phyloP scores from a whole-genome alignment of 306 rosid species.

The Senna siamea region DNA sequence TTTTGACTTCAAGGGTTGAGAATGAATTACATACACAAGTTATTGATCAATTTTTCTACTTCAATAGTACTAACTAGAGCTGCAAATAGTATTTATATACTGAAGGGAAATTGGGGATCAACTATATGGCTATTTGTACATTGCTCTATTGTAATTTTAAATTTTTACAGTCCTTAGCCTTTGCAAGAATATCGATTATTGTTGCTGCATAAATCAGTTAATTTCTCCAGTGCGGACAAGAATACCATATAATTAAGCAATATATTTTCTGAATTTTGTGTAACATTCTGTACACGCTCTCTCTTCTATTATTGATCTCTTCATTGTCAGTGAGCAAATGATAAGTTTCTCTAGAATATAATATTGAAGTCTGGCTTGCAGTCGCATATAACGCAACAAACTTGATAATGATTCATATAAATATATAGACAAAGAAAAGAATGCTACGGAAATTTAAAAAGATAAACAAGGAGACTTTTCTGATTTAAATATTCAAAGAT shows the following conservation, averaged over 20 bases:
- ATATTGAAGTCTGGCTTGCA: not conserved
- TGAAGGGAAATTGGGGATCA: no score
- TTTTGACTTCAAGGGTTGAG: no score
- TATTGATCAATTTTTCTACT: not conserved
- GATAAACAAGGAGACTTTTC: not conserved
- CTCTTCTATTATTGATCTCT: slow-evolving; percentile 3
- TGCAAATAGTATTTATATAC: not conserved
- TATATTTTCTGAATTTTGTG: not conserved
- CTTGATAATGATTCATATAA: not conserved
- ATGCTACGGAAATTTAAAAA: not conserved
- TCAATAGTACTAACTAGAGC: not conserved
- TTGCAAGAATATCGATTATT: no score
- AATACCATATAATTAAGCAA: not conserved
- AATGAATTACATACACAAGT: not conserved
- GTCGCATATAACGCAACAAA: not conserved
- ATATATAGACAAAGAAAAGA: not conserved
- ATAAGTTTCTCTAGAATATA: slow-evolving; percentile 9
- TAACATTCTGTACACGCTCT: not conserved
- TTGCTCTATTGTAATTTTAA: not conserved
- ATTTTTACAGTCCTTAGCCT: not conserved
- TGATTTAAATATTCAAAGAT: not conserved
- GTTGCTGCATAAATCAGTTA: no score
- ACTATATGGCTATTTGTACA: not conserved
- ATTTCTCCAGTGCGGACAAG: no score
- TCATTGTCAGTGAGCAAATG: not conserved